Evolutionary conservation across 2,329 filamentous ascomycete genomes (phyloP).

Genomic region (Xylariaceae sp.): DNA sequence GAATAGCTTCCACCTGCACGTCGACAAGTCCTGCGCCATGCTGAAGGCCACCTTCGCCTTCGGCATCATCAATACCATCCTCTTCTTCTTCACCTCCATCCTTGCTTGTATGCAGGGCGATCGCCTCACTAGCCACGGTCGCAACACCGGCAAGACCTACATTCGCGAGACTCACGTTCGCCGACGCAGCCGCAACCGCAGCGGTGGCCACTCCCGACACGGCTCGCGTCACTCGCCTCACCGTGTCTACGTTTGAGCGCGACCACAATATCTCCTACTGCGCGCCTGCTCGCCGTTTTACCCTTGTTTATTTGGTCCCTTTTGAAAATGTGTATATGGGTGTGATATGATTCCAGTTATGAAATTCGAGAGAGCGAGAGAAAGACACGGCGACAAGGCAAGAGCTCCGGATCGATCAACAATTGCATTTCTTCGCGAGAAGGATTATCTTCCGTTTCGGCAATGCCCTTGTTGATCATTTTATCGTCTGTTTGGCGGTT

Average conservation of each 20-base stretch:
- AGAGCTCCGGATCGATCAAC: too few relatives aligned
- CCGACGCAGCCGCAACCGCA: conserved; percentile 37
- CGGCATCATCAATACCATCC: conserved; percentile 78
- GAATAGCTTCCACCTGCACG: conserved; percentile 46
- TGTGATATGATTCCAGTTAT: too few relatives aligned
- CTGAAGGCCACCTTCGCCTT: conserved; percentile 87
- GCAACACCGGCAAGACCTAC: conserved; percentile 28
- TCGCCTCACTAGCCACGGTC: conserved; percentile 30
- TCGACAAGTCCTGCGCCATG: conserved; percentile 81
- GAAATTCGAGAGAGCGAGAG: too few relatives aligned
- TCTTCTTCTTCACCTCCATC: conserved; percentile 73
- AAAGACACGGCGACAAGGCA: too few relatives aligned
- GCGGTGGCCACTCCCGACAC: conserved; percentile 38
- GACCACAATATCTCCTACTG: too few relatives aligned
- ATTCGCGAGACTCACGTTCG: conserved; percentile 47
- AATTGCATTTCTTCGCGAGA: too few relatives aligned
- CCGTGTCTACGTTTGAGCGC: conserved; percentile 44
- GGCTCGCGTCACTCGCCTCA: conserved; percentile 45
- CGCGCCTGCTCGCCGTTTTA: too few relatives aligned
- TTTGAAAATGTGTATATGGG: too few relatives aligned
- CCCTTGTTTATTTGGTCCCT: too few relatives aligned
- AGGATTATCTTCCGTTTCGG: too few relatives aligned
- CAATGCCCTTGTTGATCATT: too few relatives aligned
- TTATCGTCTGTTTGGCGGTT: too few relatives aligned
- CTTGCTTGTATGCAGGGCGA: conserved; percentile 59